Percentiles rank a stretch among this genome's conserved stretches.
phyloP scores from a whole-genome alignment of 352 stramenopile genomes.

The Globisporangium iwayamae region DNA sequence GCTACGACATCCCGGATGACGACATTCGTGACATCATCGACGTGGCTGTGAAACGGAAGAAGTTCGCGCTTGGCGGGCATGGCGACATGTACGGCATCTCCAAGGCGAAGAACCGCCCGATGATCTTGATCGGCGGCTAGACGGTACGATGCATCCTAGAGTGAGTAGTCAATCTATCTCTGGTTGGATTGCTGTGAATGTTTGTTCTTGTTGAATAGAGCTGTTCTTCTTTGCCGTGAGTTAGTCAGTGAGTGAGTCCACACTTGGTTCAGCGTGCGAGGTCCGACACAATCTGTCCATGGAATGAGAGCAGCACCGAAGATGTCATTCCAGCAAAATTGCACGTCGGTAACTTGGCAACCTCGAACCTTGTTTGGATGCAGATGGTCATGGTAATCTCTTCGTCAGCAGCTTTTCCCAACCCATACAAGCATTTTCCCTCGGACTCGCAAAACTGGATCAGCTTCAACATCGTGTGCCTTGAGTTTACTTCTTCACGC shows the following conservation, averaged over 20 bases:
- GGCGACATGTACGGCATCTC: conserved; percentile 92
- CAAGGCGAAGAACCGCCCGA: conserved; percentile 92
- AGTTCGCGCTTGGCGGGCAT: conserved; percentile 93
- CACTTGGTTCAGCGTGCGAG: background rate
- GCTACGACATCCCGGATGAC: conserved; percentile 65
- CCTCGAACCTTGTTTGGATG: background rate
- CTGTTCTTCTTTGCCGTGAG: conserved; percentile 11
- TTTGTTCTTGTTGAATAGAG: conserved; percentile 13
- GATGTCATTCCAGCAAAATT: background rate
- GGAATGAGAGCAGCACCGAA: background rate
- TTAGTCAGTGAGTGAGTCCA: background rate
- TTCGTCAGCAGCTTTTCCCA: background rate
- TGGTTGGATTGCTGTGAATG: background rate
- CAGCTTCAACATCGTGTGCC: background rate
- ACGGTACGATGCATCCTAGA: background rate
- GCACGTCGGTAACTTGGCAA: background rate
- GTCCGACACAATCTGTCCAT: background rate
- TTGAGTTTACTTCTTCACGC: background rate
- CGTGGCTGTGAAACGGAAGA: conserved; percentile 90
- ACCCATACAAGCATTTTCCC: no score
- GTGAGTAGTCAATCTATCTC: background rate
- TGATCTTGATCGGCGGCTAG: conserved; percentile 97
- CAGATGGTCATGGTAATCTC: background rate
- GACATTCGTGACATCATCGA: conserved; percentile 89
- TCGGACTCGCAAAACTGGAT: background rate